These are phyloP conservation scores for Leccinum longicurvipes DNA, from an alignment of 768 basidiomycete species.

Conservation along the genomic window DNA sequence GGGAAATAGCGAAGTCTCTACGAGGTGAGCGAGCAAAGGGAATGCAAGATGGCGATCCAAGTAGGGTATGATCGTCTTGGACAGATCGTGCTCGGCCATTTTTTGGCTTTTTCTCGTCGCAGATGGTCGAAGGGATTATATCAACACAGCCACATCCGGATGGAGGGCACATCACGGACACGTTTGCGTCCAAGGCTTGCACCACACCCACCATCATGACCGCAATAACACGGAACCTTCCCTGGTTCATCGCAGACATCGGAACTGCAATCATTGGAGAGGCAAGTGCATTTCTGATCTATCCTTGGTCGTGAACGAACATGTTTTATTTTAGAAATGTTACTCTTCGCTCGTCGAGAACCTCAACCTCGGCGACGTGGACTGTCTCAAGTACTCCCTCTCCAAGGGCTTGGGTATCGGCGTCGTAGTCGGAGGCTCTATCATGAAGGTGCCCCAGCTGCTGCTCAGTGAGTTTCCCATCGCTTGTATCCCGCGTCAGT, in stretches of 20 bases:
- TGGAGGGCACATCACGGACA: too few species aligned
- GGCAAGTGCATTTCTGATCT: slow-evolving; percentile 37
- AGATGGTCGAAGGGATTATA: slow-evolving; percentile 7
- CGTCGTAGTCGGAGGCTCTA: slow-evolving; percentile 87
- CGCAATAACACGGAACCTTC: slow-evolving; percentile 77
- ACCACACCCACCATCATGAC: slow-evolving; percentile 50
- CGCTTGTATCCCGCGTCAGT: neutral
- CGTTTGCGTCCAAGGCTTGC: slow-evolving; percentile 3
- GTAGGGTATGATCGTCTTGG: slow-evolving; percentile 86
- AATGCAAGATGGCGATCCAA: slow-evolving; percentile 94
- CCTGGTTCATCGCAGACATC: slow-evolving; percentile 78
- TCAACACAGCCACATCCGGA: slow-evolving; percentile 23
- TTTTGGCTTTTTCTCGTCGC: slow-evolving; percentile 15
- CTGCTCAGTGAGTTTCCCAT: slow-evolving; percentile 57
- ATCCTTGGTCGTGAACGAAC: neutral
- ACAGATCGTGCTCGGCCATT: slow-evolving; percentile 91
- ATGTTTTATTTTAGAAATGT: slow-evolving; percentile 64
- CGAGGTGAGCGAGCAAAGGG: slow-evolving; percentile 87
- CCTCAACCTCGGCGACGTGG: slow-evolving; percentile 67
- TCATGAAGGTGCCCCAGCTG: slow-evolving; percentile 97
- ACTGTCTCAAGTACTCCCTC: slow-evolving; percentile 87
- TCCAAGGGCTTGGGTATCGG: slow-evolving; percentile 92
- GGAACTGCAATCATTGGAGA: slow-evolving; percentile 80
- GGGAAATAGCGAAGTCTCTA: slow-evolving; percentile 71
- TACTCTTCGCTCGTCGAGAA: slow-evolving; percentile 88